Evolutionary conservation across 106 monocot species (phyloP), one percentile per base, ranked within the genome.

Genomic region (Ottelia alismoides): DNA sequence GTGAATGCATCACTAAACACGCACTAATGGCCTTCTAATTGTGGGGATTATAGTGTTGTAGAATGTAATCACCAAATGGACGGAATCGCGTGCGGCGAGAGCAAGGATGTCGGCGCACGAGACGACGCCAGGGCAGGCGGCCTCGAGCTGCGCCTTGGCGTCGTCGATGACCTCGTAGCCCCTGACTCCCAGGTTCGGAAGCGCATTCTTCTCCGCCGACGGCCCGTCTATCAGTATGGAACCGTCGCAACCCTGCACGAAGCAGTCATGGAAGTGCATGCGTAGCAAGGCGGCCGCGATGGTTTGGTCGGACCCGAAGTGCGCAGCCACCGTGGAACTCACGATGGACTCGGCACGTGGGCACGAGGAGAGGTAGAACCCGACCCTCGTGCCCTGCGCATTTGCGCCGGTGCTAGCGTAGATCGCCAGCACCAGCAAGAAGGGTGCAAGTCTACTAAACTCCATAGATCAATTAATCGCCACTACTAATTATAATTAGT

Each of bases 351-450:
- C 85, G 0, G 66, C 80, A 2, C 57, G 31, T 28, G 85, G 76
- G 49, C 85, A 85, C 14, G 70, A 51, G 0, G 65, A 60, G n/a
- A 66, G 66, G 66, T 85, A 85, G 64, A 80, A 76, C 11, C 72
- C 76, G 22, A 51, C 51, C 23, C 51, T 22, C 2, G 51, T 51
- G 2, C 51, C 51, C 22, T 51, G 51, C 20, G 11, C 51, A 22
- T 24, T 7, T 11, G 51, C 51, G 2, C 51, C 51, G 22, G 22
- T 0, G 2, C 25, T 1, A 4, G 51, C 51, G 16, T 14, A 3
- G 47, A 20, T n/a, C 16, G 18, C 3, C 23, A 14, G 6, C 25
- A 18, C 22, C 14, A 51, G 51, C 22, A 51, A 14, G 51, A 51
- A 40, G n/a, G n/a, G 3, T 14, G 47, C 47, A 47, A 47, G 47